Base-by-base conservation (phyloP, 2,329 filamentous ascomycete genomes). In the Stemphylium beticola region DNA sequence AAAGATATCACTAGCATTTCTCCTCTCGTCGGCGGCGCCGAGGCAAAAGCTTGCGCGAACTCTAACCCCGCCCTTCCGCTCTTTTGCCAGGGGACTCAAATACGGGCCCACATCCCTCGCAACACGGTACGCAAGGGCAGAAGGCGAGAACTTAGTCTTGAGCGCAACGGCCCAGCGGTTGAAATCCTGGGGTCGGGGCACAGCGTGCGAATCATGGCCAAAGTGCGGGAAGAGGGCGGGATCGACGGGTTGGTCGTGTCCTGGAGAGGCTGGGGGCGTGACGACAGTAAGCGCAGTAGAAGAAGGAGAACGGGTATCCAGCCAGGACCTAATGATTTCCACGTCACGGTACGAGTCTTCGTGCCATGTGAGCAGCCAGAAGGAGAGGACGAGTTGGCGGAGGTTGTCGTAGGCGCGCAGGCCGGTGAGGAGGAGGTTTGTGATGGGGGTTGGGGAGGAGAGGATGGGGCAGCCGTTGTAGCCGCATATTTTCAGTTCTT, bases 401-500 rank as follows among this genome's bases (percentile, higher is more conserved):
- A 81, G 71, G 20, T 75, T 75, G 55, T 78, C 72, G 60, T 78
- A 80, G 45, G 77, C 67, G 14, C 74, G 72, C 10, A 81, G 71
- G 2, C 76, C 66, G 8, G 65, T 60, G 10, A 81, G 69, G 7
- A 81, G 63, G 0, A 74, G 69, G 0, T 58, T 60, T 0, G 77
- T 78, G 41, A 78, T 75, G 0, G 74, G 62, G 0, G 74, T 76
- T 7, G 73, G 68, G 4, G 66, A 40, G 4, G 75, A 76, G 26
- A 81, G 71, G 1, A 78, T 69, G 0, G 78, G 74, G 12, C 75
- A 71, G 33, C 79, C 78, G 44, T 74, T 74, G 62, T 79, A 81
- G 31, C 79, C 79, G 52, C 79, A 81, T 38, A 81, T 76, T 53
- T 81, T 81, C 43, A 81, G 73, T 57, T 80, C 78, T 17, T 71